A percentile compares a stretch with the other conserved stretches of the same genome.
phyloP scores from a whole-genome alignment of 2,329 filamentous ascomycete genomes.

The Metarhizium rileyi region DNA sequence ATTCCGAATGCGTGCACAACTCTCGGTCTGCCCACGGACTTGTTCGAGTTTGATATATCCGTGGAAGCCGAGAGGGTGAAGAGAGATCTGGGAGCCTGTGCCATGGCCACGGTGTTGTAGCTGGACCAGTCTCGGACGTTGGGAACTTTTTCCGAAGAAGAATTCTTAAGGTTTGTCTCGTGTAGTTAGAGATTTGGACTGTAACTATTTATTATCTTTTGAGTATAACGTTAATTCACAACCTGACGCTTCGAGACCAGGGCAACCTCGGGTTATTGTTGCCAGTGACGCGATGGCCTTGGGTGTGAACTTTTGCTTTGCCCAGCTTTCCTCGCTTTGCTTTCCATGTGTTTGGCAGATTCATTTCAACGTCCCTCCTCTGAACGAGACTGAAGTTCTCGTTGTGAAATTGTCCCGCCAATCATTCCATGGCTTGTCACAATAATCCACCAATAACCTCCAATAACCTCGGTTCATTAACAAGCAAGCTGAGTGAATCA shows the following conservation, averaged over 20 bases:
- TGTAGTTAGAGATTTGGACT: too few relatives aligned
- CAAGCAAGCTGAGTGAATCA: too few relatives aligned
- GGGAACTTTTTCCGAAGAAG: neutral
- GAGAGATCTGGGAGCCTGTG: slow-evolving; percentile 13
- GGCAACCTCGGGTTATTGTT: too few relatives aligned
- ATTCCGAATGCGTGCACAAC: slow-evolving; percentile 90
- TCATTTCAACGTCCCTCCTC: too few relatives aligned
- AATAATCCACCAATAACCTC: slow-evolving; percentile 4
- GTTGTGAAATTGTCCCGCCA: slow-evolving; percentile 2
- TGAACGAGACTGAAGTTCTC: too few relatives aligned
- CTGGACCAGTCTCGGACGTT: neutral
- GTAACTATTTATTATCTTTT: too few relatives aligned
- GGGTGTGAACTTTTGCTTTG: too few relatives aligned
- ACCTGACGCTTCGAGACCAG: too few relatives aligned
- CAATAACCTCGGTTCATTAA: neutral
- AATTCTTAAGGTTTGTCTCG: too few relatives aligned
- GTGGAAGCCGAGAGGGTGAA: slow-evolving; percentile 14
- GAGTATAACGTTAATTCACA: too few relatives aligned
- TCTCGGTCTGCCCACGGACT: slow-evolving; percentile 80
- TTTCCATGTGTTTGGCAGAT: neutral
- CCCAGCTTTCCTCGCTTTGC: too few relatives aligned
- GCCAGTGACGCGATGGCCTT: too few relatives aligned
- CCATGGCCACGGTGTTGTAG: slow-evolving; percentile 2
- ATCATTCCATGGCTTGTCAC: neutral
- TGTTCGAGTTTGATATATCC: slow-evolving; percentile 87